Evolutionary conservation across 2,329 filamentous ascomycete species (phyloP).

Genomic region (Xylaria sp.): DNA sequence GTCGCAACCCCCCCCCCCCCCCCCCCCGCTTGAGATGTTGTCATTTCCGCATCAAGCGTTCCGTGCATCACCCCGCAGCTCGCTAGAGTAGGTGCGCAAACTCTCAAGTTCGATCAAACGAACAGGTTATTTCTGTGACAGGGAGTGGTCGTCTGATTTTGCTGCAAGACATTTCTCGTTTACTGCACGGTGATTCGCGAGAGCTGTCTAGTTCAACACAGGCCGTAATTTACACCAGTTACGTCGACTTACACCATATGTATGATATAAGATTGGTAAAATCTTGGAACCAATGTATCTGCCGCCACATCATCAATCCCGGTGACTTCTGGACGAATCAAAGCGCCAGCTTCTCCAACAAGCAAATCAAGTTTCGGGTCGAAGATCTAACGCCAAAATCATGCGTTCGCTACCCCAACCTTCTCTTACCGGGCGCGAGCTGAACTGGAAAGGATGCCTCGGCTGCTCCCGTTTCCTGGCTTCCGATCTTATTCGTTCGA

Average conservation of each 20-base stretch:
- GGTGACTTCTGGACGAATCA: neutral
- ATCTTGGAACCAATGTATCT: neutral
- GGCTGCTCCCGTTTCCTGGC: neutral
- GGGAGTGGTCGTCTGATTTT: neutral
- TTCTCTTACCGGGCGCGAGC: conserved; percentile 1
- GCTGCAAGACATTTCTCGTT: conserved; percentile 19
- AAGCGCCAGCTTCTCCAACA: neutral
- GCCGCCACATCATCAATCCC: neutral
- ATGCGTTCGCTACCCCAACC: conserved; percentile 20
- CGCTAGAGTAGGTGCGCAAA: conserved; percentile 21
- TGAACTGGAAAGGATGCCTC: neutral
- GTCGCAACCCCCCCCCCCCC: too few relatives aligned
- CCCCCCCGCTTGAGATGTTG: conserved; percentile 11
- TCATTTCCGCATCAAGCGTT: conserved; percentile 29
- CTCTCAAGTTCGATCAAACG: conserved; percentile 22
- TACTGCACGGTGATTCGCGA: neutral
- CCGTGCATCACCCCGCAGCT: conserved; percentile 23
- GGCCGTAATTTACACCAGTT: neutral
- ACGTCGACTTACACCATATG: neutral
- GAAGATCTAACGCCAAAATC: conserved; percentile 30
- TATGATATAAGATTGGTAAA: neutral
- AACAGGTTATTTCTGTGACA: neutral
- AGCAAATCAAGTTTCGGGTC: conserved; percentile 10
- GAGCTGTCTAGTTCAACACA: neutral
- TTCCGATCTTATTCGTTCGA: neutral